phyloP scores from a whole-genome alignment of 768 basidiomycete genomes.

The Lactarius quietus region DNA sequence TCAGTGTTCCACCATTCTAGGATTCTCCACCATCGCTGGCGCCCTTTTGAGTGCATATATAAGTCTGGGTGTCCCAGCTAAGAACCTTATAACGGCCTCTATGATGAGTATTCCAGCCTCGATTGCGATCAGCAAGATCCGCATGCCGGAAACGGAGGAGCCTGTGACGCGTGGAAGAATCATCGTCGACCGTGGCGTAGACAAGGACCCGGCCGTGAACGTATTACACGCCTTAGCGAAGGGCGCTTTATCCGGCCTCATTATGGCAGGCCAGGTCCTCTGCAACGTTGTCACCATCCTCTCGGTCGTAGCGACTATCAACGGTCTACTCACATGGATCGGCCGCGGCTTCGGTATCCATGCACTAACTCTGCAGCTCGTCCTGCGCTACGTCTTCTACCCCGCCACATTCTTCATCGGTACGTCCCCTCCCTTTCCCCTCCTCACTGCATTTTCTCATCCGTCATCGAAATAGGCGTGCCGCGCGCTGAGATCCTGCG shows the following conservation, averaged over 20 bases:
- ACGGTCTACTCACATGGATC: constrained; percentile 86
- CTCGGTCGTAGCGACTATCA: constrained; percentile 74
- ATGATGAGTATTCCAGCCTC: constrained; percentile 96
- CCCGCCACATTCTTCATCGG: constrained; percentile 42
- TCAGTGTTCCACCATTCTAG: too few relatives aligned
- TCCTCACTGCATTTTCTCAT: background rate
- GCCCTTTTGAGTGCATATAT: constrained; percentile 87
- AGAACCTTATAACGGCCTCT: constrained; percentile 82
- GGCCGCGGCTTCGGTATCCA: constrained; percentile 83
- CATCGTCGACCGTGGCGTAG: too few relatives aligned
- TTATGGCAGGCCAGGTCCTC: too few relatives aligned
- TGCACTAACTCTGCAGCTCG: constrained; percentile 75
- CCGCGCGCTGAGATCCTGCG: constrained; percentile 75
- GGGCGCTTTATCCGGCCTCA: too few relatives aligned
- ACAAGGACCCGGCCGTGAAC: too few relatives aligned
- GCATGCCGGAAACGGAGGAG: too few relatives aligned
- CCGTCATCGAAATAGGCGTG: constrained; percentile 47
- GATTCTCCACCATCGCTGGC: too few relatives aligned
- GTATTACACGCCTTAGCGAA: too few relatives aligned
- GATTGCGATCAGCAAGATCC: too few relatives aligned
- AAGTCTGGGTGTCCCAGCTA: constrained; percentile 66
- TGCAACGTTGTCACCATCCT: too few relatives aligned
- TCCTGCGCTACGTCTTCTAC: constrained; percentile 86
- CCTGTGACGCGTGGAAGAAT: too few relatives aligned
- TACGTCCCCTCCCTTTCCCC: too few relatives aligned